Base-by-base conservation (phyloP, 257 asterid species). In the Cruciata laevipes region DNA sequence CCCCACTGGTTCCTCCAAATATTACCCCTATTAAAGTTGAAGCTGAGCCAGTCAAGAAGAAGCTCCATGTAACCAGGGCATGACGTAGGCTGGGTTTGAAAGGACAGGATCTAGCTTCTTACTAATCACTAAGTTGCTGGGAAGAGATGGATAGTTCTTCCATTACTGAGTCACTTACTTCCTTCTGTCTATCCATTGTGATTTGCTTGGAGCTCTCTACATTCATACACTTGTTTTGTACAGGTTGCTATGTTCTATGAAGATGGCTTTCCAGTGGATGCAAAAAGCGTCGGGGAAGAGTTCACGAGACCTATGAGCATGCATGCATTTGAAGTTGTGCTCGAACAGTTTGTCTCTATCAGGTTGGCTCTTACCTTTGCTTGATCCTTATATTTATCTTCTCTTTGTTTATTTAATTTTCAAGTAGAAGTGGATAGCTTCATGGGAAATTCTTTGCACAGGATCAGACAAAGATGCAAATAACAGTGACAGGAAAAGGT, bases 211-310 rank as follows among this genome's bases (percentile, higher is more conserved):
- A 16, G 17, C 21, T 40, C n/a, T n/a, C 37, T 30, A 5, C 6
- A 5, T 23, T 23, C 27, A 20, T 61, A 71, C 56, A 21, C 51
- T 25, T 47, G 65, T 30, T n/a, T 44, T 42, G 30, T 3, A 70
- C 76, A 92, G 98, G 97, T 92, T 80, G 97, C 98, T 30, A 84
- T 92, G 14, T 80, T 78, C 71, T 92, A 87, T 40, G 97, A 92
- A 79, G 98, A 92, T 80, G 96, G 86, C n/a, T n/a, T n/a, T 51
- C 97, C 96, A 1, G 97, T 89, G 10, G 98, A 92, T 60, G 97
- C 89, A 0, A 92, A 92, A 75, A 97, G 98, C 84, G 70, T 27
- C 2, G 83, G 86, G 47, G 98, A 89, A 27, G 88, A 27, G 30
- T 27, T 27, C 30, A 27, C 30, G 2, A 27, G 30, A 27, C 30